Evolutionary conservation across 129 eudicot genomes (phyloP), one percentile per base, ranked within the genome.

Genomic region (Arctium lappa): DNA sequence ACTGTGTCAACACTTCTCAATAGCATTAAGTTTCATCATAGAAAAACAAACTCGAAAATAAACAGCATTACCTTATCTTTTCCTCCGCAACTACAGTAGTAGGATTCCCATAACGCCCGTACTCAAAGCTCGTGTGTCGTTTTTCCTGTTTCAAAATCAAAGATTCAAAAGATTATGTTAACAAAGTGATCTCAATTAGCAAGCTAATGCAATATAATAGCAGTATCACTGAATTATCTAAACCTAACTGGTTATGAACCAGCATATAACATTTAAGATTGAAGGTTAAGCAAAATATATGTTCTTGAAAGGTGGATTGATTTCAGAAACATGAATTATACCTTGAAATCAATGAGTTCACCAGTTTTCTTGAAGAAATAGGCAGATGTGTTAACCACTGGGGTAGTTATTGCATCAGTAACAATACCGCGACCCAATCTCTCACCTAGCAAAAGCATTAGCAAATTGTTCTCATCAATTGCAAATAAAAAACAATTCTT

Each of bases 361-460:
- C 90, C 79, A 62, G 95, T 92, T 76, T 88, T 94, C 75, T 94
- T 92, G 81, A 94, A 94, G 87, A 94, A 94, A 75, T 94, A 92
- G 44, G 98, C 98, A 86, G 98, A 88, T 53, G 98, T 94, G 60
- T 92, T 92, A 66, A 92, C 91, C 34, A 94, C 94, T 9, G 98
- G 98, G 13, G 98, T 94, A 85, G 98, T 92, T 81, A 94, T 90
- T 27, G 98, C 98, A 92, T 94, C 97, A 71, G 90, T 88, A 79
- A 83, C 94, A 86, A 90, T 88, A 32, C 91, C 88, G 39, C 98
- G 91, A 66, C 98, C 98, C 84, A 90, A 78, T 85, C 97, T 94
- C 86, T 94, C 98, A 87, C 98, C 97, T 94, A 89, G 7, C 3
- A 80, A 27, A 81, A 69, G 16, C 50, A 86, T 32, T 22, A 76